Evolutionary conservation across 2,329 filamentous ascomycete species (phyloP), one percentile per base, ranked within the genome.

Genomic region (Penicillium sp.): DNA sequence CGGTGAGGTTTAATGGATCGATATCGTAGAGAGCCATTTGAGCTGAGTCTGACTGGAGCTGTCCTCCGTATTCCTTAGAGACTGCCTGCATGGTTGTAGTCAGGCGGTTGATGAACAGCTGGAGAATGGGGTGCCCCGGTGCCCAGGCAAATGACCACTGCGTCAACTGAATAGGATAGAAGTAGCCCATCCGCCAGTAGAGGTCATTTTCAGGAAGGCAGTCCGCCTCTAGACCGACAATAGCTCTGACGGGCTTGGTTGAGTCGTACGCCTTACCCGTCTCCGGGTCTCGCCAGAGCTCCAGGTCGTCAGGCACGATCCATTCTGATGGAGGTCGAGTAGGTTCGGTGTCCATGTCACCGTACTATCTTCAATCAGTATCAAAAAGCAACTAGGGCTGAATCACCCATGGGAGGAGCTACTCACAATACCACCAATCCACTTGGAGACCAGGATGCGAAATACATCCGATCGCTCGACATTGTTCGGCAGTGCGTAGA

Each of bases 141-240:
- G 51, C 51, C 51, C 51, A 53, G 6, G 51, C 51, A 43, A 53
- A 53, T n/a, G 51, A 53, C 51, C 51, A 53, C 38, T 53, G 51
- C 22, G 51, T 43, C 14, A 53, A 17, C 15, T 53, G 51, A 15
- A 53, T 17, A 5, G 51, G 51, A 22, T 53, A 53, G n/a, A 41
- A 42, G 14, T 53, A 53, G 14, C 51, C 51, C 51, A 53, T 53
- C 14, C 51, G 51, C 51, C 51, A 53, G 38, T 53, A 53, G n/a
- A 41, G 10, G 28, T 53, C 51, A 14, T 25, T 53, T 3, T 17
- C 25, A 14, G 51, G 51, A 31, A 7, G 37, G n/a, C 51, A 53
- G 20, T 53, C 51, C 10, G 51, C 51, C 37, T 53, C 51, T 12
- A 53, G 38, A 34, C 51, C 51, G 34, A 53, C 51, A 4, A 53